Percentiles rank a stretch among this genome's conserved stretches.
These are phyloP conservation scores for Sporobolomyces pararoseus DNA, from an alignment of 768 basidiomycete species.

Conservation along the genomic window DNA sequence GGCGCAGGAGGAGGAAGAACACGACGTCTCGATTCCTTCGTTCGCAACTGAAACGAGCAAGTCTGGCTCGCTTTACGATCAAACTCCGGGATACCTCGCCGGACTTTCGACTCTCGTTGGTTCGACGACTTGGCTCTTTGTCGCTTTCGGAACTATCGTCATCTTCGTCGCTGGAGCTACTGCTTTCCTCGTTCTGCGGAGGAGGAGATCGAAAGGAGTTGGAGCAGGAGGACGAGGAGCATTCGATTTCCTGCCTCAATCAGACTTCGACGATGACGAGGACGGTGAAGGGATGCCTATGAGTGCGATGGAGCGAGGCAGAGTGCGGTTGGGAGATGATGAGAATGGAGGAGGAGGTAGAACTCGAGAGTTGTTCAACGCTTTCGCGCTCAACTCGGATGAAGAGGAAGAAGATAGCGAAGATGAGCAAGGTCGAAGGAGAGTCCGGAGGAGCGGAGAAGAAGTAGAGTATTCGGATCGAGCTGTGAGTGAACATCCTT, in stretches of 20 bases:
- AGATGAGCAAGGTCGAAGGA: neutral
- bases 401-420: conserved; percentile 23
- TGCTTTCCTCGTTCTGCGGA: conserved; percentile 77
- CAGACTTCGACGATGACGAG: conserved; percentile 58
- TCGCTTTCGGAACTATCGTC: conserved; percentile 70
- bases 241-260: conserved; percentile 43
- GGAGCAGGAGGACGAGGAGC: conserved; percentile 23
- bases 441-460: neutral
- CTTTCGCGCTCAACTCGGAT: conserved; percentile 56
- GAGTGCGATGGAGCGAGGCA: conserved; percentile 59
- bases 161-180: conserved; percentile 67
- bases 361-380: conserved; percentile 90
- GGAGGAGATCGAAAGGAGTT: conserved; percentile 39
- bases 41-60: conserved; percentile 39
- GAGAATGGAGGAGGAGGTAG: conserved; percentile 47
- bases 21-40: conserved; percentile 33
- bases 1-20: conserved; percentile 27
- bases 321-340: conserved; percentile 13
- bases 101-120: conserved; percentile 68
- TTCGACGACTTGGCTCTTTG: conserved; percentile 84
- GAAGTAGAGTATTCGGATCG: conserved; percentile 2
- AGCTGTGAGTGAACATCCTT: neutral
- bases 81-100: conserved; percentile 61
- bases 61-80: conserved; percentile 43
- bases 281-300: conserved; percentile 71